Base-by-base conservation (phyloP, 108 stramenopile species). In the Conticribra weissflogii region DNA sequence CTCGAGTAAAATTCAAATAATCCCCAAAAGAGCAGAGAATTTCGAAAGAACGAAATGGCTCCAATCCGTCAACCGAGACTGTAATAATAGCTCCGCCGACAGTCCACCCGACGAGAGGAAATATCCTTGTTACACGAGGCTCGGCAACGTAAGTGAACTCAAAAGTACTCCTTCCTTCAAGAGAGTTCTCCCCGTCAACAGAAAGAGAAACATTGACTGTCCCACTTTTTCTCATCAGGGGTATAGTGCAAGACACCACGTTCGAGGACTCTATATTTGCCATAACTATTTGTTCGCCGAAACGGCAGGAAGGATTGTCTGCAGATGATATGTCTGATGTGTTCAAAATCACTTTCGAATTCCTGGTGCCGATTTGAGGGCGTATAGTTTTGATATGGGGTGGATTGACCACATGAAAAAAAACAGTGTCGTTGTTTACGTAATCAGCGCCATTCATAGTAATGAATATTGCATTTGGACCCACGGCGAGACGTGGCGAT, bases 41-140 rank as follows among this genome's bases (percentile, higher is more conserved):
- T 0, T 59, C 34, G 34, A 36, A 63, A 0, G 48, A 29, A 24
- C 23, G 27, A 34, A 66, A 78, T 12, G 77, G 77, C 30, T 59
- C 59, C 24, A 78, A 54, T 34, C 64, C 46, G 30, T 59, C 46
- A 9, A 71, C 45, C 5, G 23, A 25, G 2, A 78, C 25, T 9
- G 58, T 49, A 25, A 71, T 30, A 12, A 34, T 28, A 22, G 22
- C 61, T 60, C 64, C 64, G 41, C 77, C 64, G 14, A 27, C 63
- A 14, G 64, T 71, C 77, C 63, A 78, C 12, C 77, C 77, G 66
- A 71, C 59, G 2, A 48, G 49, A 8, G 77, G 69, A 18, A 50
- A 65, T 23, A 60, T 50, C 25, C 48, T 59, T 53, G 46, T 45
- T 3, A 71, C 63, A 29, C 23, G n/a, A 8, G 77, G 77, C 27